These are phyloP conservation scores for Pleurotus pulmonarius DNA, from an alignment of 768 basidiomycete genomes.

Conservation along the genomic window DNA sequence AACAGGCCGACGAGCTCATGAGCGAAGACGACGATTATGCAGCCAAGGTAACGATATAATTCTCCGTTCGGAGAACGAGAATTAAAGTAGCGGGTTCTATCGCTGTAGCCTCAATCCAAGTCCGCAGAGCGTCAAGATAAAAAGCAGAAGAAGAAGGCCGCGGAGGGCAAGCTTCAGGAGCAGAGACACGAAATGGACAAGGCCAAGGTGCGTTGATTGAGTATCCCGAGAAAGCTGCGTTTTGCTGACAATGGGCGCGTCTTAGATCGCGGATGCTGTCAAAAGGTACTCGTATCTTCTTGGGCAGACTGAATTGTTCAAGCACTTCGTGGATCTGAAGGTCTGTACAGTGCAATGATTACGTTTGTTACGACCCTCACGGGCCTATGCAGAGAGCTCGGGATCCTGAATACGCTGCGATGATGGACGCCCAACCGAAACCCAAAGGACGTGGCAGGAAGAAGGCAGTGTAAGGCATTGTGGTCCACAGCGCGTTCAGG, in stretches of 20 bases:
- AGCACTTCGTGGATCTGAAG: constrained; percentile 97
- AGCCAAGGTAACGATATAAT: constrained; percentile 11
- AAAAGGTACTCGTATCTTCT: constrained; percentile 97
- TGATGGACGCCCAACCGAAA: constrained; percentile 85
- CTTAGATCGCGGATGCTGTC: constrained; percentile 84
- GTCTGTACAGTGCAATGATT: constrained; percentile 30
- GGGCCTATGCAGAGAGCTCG: constrained; percentile 59
- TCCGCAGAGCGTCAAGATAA: constrained; percentile 30
- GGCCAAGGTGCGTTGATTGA: constrained; percentile 56
- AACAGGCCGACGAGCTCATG: constrained; percentile 61
- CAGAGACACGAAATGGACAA: constrained; percentile 87
- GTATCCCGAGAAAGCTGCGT: not conserved
- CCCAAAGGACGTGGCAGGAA: constrained; percentile 83
- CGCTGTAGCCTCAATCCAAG: constrained; percentile 19
- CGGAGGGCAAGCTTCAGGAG: constrained; percentile 63
- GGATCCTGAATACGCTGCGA: constrained; percentile 88
- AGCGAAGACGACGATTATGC: constrained; percentile 44
- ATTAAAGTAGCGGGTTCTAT: not conserved
- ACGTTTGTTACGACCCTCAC: not conserved
- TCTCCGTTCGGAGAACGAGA: not conserved
- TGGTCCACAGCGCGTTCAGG: not conserved
- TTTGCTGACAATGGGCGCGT: constrained; percentile 7
- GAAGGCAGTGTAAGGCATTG: constrained; percentile 59
- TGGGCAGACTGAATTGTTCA: constrained; percentile 96
- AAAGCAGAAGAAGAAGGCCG: constrained; percentile 55